Evolutionary conservation across 2,329 filamentous ascomycete genomes (phyloP), one percentile per base, ranked within the genome.

Genomic region (Ceratocystiopsis brevicomis): DNA sequence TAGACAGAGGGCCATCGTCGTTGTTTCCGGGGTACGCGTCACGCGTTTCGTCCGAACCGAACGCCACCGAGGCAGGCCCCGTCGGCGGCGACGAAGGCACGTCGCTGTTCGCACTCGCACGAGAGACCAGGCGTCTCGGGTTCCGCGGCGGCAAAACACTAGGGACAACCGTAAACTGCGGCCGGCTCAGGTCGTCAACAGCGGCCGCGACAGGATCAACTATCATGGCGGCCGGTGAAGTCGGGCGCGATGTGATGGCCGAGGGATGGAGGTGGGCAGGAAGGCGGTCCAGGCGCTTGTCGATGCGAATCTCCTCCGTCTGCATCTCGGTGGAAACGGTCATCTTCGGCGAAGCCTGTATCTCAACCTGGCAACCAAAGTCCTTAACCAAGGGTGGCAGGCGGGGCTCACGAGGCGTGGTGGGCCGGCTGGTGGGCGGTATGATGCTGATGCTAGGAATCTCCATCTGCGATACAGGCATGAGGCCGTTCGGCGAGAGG

Each of bases 401-500:
- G 6, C 77, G 69, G 42, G 79, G 77, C 50, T 79, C 74, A 40
- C 71, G 73, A 2, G 85, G 85, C 2, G 85, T 86, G 5, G 78
- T 67, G n/a, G 88, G 86, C 40, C 81, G 74, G 44, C 85, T 93
- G 3, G 71, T 76, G 0, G 90, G 88, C 32, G 90, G 90, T 52
- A 93, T 82, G 42, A 98, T 84, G 44, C 84, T 81, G 55, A 98
- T 98, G 53, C 78, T 82, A 0, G 88, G 88, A 48, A 95, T 81
- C 5, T 67, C 54, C 46, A 74, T 60, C 50, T 60, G 59, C 11
- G 41, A 35, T 10, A 47, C 17, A 1, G 45, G 37, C 13, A 46
- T n/a, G 13, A 45, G 32, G 15, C 32, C 34, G n/a, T n/a, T 17
- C 12, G 41, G 39, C 3, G 41, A 39, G 12, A 45, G 32, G 25